Evolutionary conservation across 768 basidiomycete species (phyloP), one percentile per base, ranked within the genome.

Genomic region (Lepiota venenata): DNA sequence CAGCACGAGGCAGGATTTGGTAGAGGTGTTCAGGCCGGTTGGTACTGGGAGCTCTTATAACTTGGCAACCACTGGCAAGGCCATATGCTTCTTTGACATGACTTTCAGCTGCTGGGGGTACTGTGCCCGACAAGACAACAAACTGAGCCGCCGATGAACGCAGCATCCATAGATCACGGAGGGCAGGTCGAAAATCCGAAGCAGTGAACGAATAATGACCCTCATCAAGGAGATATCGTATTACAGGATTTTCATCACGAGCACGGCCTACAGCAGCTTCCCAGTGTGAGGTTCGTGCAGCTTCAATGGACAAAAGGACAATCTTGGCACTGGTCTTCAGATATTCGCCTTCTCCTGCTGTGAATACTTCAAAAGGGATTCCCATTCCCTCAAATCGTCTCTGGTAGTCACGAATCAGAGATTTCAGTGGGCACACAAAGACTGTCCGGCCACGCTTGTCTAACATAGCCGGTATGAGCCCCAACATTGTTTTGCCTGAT

Each of bases 401-500:
- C 2, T 41, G 38, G 40, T 59, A 68, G 35, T 71, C 68, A 0
- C 57, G 42, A 15, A 68, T 57, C 12, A 69, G 48, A 0, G 65
- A 52, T 1, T 52, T 43, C 0, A 67, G 48, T 0, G 68, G 69
- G 7, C 62, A 40, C 2, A 68, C 22, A 1, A 66, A 50, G 0
- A 71, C 44, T 0, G 62, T 60, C 2, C 58, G 54, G 11, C 44
- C 37, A 14, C 46, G 32, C 0, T 50, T 14, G n/a, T 58, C 50
- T 0, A 63, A 36, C n/a, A 66, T 20, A 0, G 63, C 9, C 0
- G 68, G 64, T 3, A 70, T 40, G 4, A 70, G 46, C 0, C 61
- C 62, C 1, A 63, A 38, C 60, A 65, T 58, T 0, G 64, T 63
- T 46, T 70, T 71, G 1, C 70, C 69, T 10, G 54, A 41, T 1